Evolutionary conservation across 345 rosid genomes (phyloP).

Genomic region (Linum tenue): DNA sequence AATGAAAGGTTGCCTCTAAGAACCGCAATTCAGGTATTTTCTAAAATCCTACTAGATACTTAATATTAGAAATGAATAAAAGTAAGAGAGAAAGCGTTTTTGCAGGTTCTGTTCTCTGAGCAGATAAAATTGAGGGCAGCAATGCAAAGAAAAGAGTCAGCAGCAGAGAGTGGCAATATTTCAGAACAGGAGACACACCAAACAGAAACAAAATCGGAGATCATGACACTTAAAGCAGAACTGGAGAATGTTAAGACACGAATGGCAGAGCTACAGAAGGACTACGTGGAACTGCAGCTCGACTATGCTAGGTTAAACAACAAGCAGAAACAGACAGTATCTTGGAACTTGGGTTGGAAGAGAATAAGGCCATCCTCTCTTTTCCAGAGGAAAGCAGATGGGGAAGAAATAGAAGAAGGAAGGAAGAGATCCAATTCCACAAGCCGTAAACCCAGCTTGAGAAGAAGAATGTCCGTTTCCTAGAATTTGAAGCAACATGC

Average conservation of each 20-base stretch:
- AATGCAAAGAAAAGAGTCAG: conserved; percentile 48
- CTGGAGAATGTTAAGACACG: conserved; percentile 44
- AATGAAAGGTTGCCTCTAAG: conserved; percentile 83
- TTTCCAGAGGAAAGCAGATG: conserved; percentile 34
- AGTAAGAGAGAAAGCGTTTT: not conserved
- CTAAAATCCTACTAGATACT: not conserved
- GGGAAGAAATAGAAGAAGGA: conserved; percentile 25
- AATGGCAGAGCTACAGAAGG: conserved; percentile 55
- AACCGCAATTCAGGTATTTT: conserved; percentile 68
- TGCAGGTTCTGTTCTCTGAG: conserved; percentile 69
- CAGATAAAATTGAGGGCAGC: conserved; percentile 70
- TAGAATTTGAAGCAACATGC: not conserved
- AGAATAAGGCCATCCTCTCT: conserved; percentile 40
- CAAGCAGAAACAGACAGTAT: conserved; percentile 30
- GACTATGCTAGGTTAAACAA: conserved; percentile 45
- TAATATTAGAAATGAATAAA: not conserved
- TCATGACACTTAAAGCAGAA: conserved; percentile 45
- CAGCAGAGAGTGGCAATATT: conserved; percentile 26
- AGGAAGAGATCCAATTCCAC: conserved; percentile 21
- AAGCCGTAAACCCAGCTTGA: conserved; percentile 17
- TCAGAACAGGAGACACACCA: conserved; percentile 36
- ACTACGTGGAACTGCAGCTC: conserved; percentile 55
- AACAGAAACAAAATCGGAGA: conserved; percentile 36
- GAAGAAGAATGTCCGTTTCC: conserved; percentile 32
- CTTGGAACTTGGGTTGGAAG: conserved; percentile 41